Conservation (phyloP, 257 asterid genomes). For the Handroanthus guayacan region DNA sequence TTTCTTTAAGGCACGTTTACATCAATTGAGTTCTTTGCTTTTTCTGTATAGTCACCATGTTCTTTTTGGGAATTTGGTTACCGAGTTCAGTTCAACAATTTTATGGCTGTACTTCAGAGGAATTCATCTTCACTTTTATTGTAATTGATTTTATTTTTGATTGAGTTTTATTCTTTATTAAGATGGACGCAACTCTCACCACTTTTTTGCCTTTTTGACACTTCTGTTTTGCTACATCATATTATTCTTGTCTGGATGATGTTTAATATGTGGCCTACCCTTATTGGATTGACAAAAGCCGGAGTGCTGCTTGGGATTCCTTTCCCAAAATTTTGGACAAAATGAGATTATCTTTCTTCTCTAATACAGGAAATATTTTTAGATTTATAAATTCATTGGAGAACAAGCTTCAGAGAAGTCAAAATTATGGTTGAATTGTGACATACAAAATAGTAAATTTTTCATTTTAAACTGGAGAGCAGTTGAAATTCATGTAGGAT, state of each 20-base stretch:
- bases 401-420: background rate
- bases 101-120: background rate
- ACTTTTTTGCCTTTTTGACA: background rate
- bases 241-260: background rate
- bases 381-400: background rate
- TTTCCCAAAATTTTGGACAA: background rate
- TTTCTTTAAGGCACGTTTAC: background rate
- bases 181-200: background rate
- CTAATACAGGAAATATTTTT: background rate
- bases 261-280: background rate
- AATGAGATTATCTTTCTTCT: background rate
- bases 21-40: background rate
- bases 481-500: too few species aligned
- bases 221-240: background rate
- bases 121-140: background rate
- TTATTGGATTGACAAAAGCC: background rate
- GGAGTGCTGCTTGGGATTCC: background rate
- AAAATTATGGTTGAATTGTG: background rate
- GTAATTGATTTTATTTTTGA: too few species aligned
- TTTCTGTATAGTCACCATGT: background rate
- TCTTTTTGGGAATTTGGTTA: background rate
- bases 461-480: background rate
- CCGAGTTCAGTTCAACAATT: background rate
- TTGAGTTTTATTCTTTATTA: conserved; percentile 1
- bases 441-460: background rate